Evolutionary conservation across 1,139 yeast genomes (phyloP), one percentile per base, ranked within the genome.

Genomic region (Blastobotrys malaysiensis): DNA sequence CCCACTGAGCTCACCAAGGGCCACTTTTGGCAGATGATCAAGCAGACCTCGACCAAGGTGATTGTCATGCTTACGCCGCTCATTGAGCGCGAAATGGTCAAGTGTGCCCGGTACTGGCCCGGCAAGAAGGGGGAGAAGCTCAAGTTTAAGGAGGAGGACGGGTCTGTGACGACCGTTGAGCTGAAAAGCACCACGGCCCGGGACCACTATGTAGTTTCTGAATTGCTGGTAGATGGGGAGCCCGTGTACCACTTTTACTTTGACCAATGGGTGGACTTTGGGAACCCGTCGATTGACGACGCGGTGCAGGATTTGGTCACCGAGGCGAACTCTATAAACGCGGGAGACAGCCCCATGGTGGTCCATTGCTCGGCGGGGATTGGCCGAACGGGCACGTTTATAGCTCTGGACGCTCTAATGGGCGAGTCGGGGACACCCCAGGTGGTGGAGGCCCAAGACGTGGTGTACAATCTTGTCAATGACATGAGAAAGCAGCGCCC

Each of bases 1-100:
- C 98, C 99, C 0, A 74, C 83, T 4, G 65, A 67, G 2, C 55
- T 65, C 11, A 90, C 97, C 0, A 73, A 76, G 53, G 77, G 73
- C 43, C 91, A 87, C 64, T 89, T 88, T 66, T 91, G 97, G 99
- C 83, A 84, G 55, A 89, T 89, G 96, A 82, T 87, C 44, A 80
- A 76, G 73, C 68, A 24, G 72, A 73, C 66, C 13, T 65, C 69
- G 9, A 70, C 73, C 14, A 70, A 76, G 14, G 80, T 85, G 1
- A 75, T 93, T 9, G 84, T 88, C 11, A 93, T 91, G 98, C 82
- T 93, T 49, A 91, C 99, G 0, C 95, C 96, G 0, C 69, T 90
- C 14, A 96, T 89, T 65, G 72, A 75, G 22, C 73, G 73, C 1
- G 74, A 77, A 2, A 70, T 76, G 50, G 80, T 76, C 52, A 90